Percentiles rank a stretch among this genome's conserved stretches.
phyloP scores from a whole-genome alignment of 805 yeast genomes.

The Starmerella bombi region DNA sequence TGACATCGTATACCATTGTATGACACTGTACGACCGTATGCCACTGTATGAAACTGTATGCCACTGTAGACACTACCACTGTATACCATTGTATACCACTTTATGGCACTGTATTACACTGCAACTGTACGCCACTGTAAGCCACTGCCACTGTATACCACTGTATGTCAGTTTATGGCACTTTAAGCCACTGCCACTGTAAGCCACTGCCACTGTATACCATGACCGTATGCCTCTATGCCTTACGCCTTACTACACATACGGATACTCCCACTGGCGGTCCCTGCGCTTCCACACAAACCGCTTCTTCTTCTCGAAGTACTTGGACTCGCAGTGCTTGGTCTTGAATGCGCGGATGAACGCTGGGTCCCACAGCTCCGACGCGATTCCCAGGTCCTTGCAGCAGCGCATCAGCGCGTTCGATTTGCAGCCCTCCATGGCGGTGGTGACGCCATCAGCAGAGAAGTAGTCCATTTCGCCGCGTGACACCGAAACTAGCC shows the following conservation, averaged over 20 bases:
- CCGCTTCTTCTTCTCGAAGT: conserved; percentile 64
- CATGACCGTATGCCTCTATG: no score
- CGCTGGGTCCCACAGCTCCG: conserved; percentile 94
- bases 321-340: conserved; percentile 60
- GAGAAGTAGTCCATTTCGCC: conserved; percentile 92
- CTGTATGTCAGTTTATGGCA: no score
- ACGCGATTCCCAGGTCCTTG: conserved; percentile 91
- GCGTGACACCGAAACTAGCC: conserved; percentile 79
- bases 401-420: conserved; percentile 97
- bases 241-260: conserved; percentile 24
- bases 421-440: conserved; percentile 92
- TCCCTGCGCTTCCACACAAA: conserved; percentile 86
- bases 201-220: no score
- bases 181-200: no score
- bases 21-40: no score
- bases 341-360: conserved; percentile 62
- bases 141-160: no score
- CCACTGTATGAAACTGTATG: no score
- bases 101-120: no score
- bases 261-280: conserved; percentile 75
- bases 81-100: no score
- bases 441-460: conserved; percentile 80
- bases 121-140: no score
- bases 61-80: no score
- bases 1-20: no score